Evolutionary conservation across 768 basidiomycete species (phyloP).

Genomic region (Naganishia friedmannii): DNA sequence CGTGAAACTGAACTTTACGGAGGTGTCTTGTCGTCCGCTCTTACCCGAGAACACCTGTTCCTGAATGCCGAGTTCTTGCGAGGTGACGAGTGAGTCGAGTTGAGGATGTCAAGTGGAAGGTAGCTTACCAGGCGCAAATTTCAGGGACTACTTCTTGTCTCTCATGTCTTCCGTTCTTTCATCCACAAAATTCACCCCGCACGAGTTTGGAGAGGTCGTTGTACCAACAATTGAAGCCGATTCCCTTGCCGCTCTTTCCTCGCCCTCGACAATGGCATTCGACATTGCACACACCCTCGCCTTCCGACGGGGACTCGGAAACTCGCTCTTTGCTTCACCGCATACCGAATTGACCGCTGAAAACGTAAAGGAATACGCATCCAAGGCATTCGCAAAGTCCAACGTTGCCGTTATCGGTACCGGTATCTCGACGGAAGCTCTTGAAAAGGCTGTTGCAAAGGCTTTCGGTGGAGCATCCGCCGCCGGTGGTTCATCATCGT

Average conservation of each 20-base stretch:
- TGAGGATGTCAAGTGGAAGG: neutral
- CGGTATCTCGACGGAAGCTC: constrained; percentile 69
- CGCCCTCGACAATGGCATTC: constrained; percentile 69
- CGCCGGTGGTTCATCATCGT: constrained; percentile 43
- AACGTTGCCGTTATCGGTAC: constrained; percentile 85
- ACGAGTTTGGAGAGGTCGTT: constrained; percentile 57
- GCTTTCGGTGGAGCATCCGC: constrained; percentile 62
- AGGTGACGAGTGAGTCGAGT: constrained; percentile 84
- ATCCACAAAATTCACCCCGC: constrained; percentile 64
- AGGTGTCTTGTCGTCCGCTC: constrained; percentile 77
- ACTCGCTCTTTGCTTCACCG: constrained; percentile 78
- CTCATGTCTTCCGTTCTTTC: constrained; percentile 79
- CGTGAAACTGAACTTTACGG: constrained; percentile 92
- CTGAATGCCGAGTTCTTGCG: constrained; percentile 91
- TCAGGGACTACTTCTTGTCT: constrained; percentile 82
- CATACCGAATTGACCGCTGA: constrained; percentile 57
- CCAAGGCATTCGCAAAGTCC: constrained; percentile 67
- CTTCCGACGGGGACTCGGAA: constrained; percentile 90
- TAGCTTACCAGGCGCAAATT: neutral
- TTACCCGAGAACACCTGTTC: constrained; percentile 85
- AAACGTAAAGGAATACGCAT: constrained; percentile 70
- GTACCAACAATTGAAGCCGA: constrained; percentile 68
- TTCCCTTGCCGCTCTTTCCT: constrained; percentile 59
- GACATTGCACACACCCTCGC: constrained; percentile 85
- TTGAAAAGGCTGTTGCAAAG: constrained; percentile 69